Evolutionary conservation across 1,139 yeast species (phyloP).

Genomic region (Protomyces pachydermus): DNA sequence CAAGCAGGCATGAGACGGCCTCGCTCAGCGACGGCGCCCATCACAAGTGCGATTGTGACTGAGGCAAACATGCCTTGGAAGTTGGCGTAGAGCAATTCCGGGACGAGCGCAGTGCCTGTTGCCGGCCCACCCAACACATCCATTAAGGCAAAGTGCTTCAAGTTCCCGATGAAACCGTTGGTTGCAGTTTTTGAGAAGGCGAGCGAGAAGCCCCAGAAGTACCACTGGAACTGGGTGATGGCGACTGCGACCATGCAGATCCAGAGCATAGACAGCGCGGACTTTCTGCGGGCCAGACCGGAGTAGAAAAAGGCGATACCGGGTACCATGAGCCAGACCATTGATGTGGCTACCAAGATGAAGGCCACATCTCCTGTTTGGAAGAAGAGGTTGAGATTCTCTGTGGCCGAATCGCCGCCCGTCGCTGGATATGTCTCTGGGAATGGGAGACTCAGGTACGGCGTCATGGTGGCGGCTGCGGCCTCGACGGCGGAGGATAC

Average conservation of each 20-base stretch:
- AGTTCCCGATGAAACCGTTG: slow-evolving; percentile 80
- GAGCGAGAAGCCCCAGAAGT: slow-evolving; percentile 93
- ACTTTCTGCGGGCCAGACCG: slow-evolving; percentile 86
- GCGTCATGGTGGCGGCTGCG: slow-evolving; percentile 2
- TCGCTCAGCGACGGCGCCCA: slow-evolving; percentile 93
- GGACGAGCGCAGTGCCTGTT: slow-evolving; percentile 51
- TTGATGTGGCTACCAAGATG: slow-evolving; percentile 47
- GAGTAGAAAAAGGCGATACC: slow-evolving; percentile 85
- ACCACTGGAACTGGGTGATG: slow-evolving; percentile 92
- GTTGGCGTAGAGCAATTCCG: slow-evolving; percentile 76
- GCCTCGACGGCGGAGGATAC: not conserved
- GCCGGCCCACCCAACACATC: slow-evolving; percentile 54
- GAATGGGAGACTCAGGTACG: slow-evolving; percentile 20
- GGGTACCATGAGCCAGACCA: slow-evolving; percentile 89
- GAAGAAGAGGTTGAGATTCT: slow-evolving; percentile 37
- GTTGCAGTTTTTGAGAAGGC: slow-evolving; percentile 74
- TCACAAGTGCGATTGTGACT: slow-evolving; percentile 83
- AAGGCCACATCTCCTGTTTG: slow-evolving; percentile 53
- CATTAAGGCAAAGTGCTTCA: slow-evolving; percentile 74
- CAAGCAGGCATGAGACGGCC: slow-evolving; percentile 83
- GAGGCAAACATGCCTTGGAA: slow-evolving; percentile 90
- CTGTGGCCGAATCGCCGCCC: slow-evolving; percentile 28
- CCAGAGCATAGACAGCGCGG: slow-evolving; percentile 87
- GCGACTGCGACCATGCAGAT: slow-evolving; percentile 69
- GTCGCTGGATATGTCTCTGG: slow-evolving; percentile 15